phyloP scores from a whole-genome alignment of 106 monocot genomes.

The Dioscorea zingiberensis region DNA sequence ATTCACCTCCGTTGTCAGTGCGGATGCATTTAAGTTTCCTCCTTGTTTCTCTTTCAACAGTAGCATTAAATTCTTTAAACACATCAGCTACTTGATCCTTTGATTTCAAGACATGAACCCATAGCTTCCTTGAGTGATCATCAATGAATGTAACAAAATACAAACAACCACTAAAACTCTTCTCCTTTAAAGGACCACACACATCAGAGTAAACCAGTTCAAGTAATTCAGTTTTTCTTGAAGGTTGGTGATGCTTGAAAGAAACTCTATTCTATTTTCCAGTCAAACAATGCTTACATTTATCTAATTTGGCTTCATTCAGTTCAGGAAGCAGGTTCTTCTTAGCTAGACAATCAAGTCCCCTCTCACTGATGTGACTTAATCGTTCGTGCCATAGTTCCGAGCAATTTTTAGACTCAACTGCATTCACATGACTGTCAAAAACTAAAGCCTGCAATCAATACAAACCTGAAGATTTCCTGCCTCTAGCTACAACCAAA shows the following conservation, averaged over 20 bases:
- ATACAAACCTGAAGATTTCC: constrained; percentile 2
- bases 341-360: neutral
- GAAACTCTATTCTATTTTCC: too few relatives aligned
- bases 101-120: neutral
- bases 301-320: too few relatives aligned
- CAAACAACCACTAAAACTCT: neutral
- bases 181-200: constrained; percentile 5
- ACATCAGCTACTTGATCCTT: constrained; percentile 2
- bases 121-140: neutral
- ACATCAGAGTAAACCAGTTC: constrained; percentile 3
- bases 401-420: neutral
- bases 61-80: neutral
- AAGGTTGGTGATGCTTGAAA: too few relatives aligned
- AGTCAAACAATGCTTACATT: too few relatives aligned
- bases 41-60: neutral
- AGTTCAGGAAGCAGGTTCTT: neutral
- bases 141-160: constrained; percentile 6
- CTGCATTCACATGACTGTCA: neutral
- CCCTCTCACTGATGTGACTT: constrained; percentile 10
- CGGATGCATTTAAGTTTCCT: neutral
- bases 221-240: too few relatives aligned
- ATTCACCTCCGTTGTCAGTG: constrained; percentile 1
- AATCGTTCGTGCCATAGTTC: constrained; percentile 9
- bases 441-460: neutral
- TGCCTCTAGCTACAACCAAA: constrained; percentile 13